phyloP scores from a whole-genome alignment of 257 asterid genomes.

The Salvia miltiorrhiza region DNA sequence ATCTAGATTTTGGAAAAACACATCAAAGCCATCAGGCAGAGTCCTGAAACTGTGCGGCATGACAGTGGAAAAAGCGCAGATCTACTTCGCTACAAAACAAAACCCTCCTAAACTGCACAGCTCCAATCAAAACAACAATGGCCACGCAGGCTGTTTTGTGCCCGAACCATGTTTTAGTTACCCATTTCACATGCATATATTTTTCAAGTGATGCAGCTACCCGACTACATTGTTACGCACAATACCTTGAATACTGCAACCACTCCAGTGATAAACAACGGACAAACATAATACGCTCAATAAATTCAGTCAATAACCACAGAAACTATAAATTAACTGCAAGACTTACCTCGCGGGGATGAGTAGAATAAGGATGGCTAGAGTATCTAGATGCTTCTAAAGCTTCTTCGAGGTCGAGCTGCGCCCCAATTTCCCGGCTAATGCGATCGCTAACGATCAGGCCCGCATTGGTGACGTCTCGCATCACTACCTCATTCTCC shows the following conservation, averaged over 20 bases:
- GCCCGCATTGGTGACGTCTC: constrained; percentile 93
- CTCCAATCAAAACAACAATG: background rate
- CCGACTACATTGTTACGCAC: background rate
- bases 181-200: background rate
- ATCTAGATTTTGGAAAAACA: no score
- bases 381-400: constrained; percentile 93
- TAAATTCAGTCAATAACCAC: background rate
- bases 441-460: constrained; percentile 75
- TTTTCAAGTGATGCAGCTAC: background rate
- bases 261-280: background rate
- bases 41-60: no score
- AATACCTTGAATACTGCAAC: background rate
- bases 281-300: background rate
- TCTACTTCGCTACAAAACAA: no score
- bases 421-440: constrained; percentile 65
- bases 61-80: no score
- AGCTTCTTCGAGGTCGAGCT: constrained; percentile 85
- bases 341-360: constrained; percentile 83
- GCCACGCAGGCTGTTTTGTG: background rate
- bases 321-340: background rate
- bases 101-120: no score
- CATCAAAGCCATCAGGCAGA: no score
- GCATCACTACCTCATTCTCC: constrained; percentile 78
- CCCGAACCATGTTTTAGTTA: background rate
- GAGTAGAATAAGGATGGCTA: constrained; percentile 87